phyloP scores from a whole-genome alignment of 1,284 basidiomycete species.

The Exobasidium rhododendri region DNA sequence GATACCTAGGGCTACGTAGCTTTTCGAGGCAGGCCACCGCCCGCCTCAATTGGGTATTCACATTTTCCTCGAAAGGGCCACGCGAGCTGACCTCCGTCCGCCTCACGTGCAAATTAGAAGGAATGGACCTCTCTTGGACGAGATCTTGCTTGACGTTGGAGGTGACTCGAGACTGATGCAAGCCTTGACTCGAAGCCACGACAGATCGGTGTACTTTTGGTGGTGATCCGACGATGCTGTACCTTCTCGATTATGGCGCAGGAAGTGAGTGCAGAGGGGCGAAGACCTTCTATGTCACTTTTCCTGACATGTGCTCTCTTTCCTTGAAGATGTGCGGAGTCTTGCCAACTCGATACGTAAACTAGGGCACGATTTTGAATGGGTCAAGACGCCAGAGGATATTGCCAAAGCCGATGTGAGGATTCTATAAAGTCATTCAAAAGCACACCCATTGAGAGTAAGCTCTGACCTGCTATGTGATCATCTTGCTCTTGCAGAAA shows the following conservation, averaged over 20 bases:
- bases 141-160: no score
- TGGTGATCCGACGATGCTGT: slow-evolving; percentile 43
- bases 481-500: slow-evolving; percentile 62
- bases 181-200: no score
- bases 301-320: slow-evolving; percentile 10
- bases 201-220: no score
- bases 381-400: slow-evolving; percentile 81
- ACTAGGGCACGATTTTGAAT: slow-evolving; percentile 83
- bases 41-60: no score
- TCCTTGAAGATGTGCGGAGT: slow-evolving; percentile 38
- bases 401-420: slow-evolving; percentile 84
- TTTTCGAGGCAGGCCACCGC: no score
- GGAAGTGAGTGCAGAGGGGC: slow-evolving; percentile 34
- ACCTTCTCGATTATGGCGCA: slow-evolving; percentile 54
- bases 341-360: slow-evolving; percentile 86
- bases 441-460: background rate
- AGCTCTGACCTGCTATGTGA: background rate
- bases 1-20: no score
- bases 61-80: no score
- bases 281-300: background rate
- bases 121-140: no score
- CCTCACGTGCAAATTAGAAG: no score
- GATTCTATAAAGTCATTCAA: slow-evolving; percentile 32
- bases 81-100: no score
- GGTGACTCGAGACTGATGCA: no score